These are phyloP conservation scores for Aspergillus sp. DNA, from an alignment of 2,329 filamentous ascomycete species.

Conservation along the genomic window DNA sequence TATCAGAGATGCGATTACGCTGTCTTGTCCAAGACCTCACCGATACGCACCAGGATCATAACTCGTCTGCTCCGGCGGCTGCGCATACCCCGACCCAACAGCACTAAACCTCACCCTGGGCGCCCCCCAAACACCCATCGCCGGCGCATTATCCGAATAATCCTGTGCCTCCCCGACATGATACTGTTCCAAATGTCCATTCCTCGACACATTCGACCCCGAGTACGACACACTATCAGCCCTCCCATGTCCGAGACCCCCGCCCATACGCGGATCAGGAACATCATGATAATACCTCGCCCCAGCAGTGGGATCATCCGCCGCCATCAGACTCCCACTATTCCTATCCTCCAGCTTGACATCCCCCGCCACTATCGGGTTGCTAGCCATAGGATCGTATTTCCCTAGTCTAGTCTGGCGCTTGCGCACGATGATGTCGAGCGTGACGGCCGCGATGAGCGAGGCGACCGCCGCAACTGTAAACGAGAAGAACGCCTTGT, in stretches of 20 bases:
- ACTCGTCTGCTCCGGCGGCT: conserved; percentile 25
- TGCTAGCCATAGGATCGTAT: conserved; percentile 42
- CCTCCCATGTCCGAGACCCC: background rate
- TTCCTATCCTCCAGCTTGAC: conserved; percentile 24
- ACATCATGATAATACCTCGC: background rate
- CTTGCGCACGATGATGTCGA: conserved; percentile 47
- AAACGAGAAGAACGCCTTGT: conserved; percentile 56
- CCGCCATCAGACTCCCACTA: background rate
- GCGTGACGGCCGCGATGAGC: conserved; percentile 40
- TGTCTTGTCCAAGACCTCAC: conserved; percentile 9
- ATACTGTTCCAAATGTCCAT: conserved; percentile 11
- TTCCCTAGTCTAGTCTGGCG: conserved; percentile 40
- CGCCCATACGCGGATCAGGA: too few relatives aligned
- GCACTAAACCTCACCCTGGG: conserved; percentile 16
- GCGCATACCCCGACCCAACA: conserved; percentile 18
- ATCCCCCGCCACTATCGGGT: conserved; percentile 24
- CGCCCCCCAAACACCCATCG: conserved; percentile 11
- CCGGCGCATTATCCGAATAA: conserved; percentile 23
- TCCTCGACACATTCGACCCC: too few relatives aligned
- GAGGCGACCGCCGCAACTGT: conserved; percentile 42
- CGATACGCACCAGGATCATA: conserved; percentile 31
- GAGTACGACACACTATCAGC: background rate
- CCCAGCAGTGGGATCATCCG: background rate
- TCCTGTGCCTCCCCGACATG: conserved; percentile 20
- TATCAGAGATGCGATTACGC: background rate